These are phyloP conservation scores for Apostasia shenzhenica DNA, from an alignment of 106 monocot genomes.

Conservation along the genomic window DNA sequence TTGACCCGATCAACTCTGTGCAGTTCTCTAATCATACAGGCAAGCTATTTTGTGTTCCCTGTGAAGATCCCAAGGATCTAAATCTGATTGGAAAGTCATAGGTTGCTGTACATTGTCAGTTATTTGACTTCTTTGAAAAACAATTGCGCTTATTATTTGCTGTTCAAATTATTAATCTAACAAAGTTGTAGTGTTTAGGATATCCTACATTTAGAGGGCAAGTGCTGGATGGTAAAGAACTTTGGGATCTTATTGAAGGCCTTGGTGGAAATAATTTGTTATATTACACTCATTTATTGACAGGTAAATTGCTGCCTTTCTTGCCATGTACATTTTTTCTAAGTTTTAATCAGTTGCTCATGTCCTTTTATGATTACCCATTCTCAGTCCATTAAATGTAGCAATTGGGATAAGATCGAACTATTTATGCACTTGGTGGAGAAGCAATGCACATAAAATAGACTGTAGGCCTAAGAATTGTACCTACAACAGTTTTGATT, in stretches of 20 bases:
- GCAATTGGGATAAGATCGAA: not conserved
- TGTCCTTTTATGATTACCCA: not conserved
- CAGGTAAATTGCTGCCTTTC: constrained; percentile 34
- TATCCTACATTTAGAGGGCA: constrained; percentile 97
- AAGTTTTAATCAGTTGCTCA: not conserved
- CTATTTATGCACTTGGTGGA: not conserved
- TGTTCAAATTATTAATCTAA: constrained; percentile 5
- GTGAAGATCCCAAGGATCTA: not conserved
- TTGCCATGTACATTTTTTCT: not conserved
- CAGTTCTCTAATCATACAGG: constrained; percentile 99
- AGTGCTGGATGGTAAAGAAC: constrained; percentile 77
- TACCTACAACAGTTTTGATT: too few relatives aligned
- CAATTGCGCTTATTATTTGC: not conserved
- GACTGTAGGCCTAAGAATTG: too few relatives aligned
- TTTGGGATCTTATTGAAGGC: constrained; percentile 96
- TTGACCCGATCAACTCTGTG: constrained; percentile 98
- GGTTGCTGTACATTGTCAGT: not conserved
- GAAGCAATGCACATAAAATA: not conserved
- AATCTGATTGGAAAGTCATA: not conserved
- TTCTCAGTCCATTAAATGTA: not conserved
- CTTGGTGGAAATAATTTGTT: constrained; percentile 81
- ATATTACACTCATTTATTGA: constrained; percentile 93
- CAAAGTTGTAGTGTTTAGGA: constrained; percentile 38
- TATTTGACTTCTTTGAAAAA: not conserved
- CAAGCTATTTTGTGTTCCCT: constrained; percentile 58